Evolutionary conservation across 768 basidiomycete genomes (phyloP).

Genomic region (Trametes elegans): DNA sequence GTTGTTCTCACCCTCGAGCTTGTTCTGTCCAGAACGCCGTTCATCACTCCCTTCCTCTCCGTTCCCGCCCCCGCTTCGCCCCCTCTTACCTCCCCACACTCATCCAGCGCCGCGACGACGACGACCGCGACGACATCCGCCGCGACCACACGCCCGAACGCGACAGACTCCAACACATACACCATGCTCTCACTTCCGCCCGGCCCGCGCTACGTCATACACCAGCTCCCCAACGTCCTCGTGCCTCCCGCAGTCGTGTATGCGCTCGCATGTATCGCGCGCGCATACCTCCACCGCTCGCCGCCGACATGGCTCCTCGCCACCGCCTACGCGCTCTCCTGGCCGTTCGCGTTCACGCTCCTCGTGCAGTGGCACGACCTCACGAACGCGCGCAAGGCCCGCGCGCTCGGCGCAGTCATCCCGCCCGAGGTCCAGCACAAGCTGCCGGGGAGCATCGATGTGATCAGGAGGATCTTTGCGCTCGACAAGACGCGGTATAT

Average conservation of each 20-base stretch:
- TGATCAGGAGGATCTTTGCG: slow-evolving; percentile 8
- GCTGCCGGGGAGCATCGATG: slow-evolving; percentile 19
- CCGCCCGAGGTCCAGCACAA: slow-evolving; percentile 14
- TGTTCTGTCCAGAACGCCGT: too few species aligned
- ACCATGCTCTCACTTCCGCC: slow-evolving; percentile 11
- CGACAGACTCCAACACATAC: too few species aligned
- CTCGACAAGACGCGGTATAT: slow-evolving; percentile 9
- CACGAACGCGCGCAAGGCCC: slow-evolving; percentile 8
- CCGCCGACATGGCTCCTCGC: slow-evolving; percentile 15
- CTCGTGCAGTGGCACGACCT: slow-evolving; percentile 13
- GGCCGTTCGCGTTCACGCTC: slow-evolving; percentile 17
- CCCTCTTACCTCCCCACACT: neutral
- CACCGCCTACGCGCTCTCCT: slow-evolving; percentile 16
- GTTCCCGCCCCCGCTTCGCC: neutral
- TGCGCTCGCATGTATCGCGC: slow-evolving; percentile 6
- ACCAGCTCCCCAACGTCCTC: slow-evolving; percentile 25
- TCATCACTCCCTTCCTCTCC: too few species aligned
- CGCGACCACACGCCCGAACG: too few species aligned
- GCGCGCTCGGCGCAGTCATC: slow-evolving; percentile 14
- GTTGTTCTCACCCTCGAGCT: too few species aligned
- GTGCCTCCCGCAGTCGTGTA: slow-evolving; percentile 19
- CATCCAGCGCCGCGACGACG: neutral
- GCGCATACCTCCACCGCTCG: neutral
- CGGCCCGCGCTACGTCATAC: slow-evolving; percentile 13
- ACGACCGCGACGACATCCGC: neutral